A percentile compares a stretch with the other conserved stretches of the same genome.
phyloP scores from a whole-genome alignment of 805 yeast genomes.

The Helenozyma rhizophorensis region DNA sequence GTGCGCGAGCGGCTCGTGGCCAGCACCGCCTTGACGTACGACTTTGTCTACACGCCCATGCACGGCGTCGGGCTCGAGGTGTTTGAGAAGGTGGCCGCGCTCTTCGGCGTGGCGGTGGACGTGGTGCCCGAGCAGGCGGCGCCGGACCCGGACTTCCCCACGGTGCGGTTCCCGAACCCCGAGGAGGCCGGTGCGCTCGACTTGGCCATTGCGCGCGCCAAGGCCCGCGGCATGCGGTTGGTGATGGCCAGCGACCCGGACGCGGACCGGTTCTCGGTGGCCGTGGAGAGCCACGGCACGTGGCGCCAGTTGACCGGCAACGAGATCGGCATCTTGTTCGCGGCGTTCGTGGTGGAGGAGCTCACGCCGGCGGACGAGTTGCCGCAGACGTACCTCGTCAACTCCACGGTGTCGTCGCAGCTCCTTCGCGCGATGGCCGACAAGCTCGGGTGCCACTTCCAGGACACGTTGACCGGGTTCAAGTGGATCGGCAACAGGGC shows the following conservation, averaged over 20 bases:
- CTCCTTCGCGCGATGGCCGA: conserved; percentile 68
- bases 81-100: conserved; percentile 38
- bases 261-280: conserved; percentile 90
- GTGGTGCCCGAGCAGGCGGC: conserved; percentile 59
- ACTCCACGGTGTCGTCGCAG: conserved; percentile 91
- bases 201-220: conserved; percentile 62
- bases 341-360: conserved; percentile 51
- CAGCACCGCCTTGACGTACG: conserved; percentile 23
- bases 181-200: conserved; percentile 91
- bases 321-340: conserved; percentile 84
- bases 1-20: conserved; percentile 28
- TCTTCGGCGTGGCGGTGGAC: conserved; percentile 31
- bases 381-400: conserved; percentile 52
- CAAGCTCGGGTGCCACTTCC: conserved; percentile 53
- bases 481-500: conserved; percentile 96
- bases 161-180: conserved; percentile 91
- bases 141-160: conserved; percentile 84
- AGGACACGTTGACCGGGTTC: conserved; percentile 91
- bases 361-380: conserved; percentile 20
- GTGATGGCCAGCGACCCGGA: conserved; percentile 95
- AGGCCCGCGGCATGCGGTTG: conserved; percentile 40
- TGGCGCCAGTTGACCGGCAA: conserved; percentile 90
- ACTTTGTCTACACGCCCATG: conserved; percentile 86
- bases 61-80: conserved; percentile 88
- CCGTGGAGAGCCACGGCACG: conserved; percentile 44